Percentiles rank a stretch among this genome's conserved stretches.
phyloP scores from a whole-genome alignment of 2,329 filamentous ascomycete species.

The Hirsutella minnesotensis region DNA sequence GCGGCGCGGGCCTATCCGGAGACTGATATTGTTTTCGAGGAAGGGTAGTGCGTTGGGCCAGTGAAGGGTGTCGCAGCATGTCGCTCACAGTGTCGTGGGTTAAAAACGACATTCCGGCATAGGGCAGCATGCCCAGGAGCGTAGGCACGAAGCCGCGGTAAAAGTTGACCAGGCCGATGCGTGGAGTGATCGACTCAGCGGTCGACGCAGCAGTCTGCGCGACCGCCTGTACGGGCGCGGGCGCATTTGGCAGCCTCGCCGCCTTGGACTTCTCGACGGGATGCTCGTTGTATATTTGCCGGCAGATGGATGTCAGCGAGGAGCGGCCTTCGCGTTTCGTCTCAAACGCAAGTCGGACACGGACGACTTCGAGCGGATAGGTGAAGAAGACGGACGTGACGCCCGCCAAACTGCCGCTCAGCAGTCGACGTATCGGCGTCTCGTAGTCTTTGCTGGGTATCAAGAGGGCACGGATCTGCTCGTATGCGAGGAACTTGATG shows the following conservation, averaged over 20 bases:
- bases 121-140: constrained; percentile 87
- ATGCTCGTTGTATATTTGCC: constrained; percentile 75
- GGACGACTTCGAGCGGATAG: constrained; percentile 85
- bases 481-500: constrained; percentile 96
- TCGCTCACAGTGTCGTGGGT: constrained; percentile 89
- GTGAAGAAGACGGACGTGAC: constrained; percentile 92
- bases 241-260: constrained; percentile 14
- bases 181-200: constrained; percentile 38
- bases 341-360: constrained; percentile 89
- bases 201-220: constrained; percentile 25
- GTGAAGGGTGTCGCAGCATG: constrained; percentile 54
- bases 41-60: constrained; percentile 66
- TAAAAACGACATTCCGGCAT: constrained; percentile 90
- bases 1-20: constrained; percentile 52
- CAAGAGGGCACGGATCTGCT: constrained; percentile 74
- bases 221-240: constrained; percentile 14
- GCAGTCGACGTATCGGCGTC: constrained; percentile 63
- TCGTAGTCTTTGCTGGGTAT: constrained; percentile 66
- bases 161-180: constrained; percentile 68
- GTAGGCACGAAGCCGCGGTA: constrained; percentile 91
- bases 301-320: constrained; percentile 64
- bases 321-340: constrained; percentile 64
- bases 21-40: constrained; percentile 44
- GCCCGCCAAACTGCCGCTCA: constrained; percentile 65
- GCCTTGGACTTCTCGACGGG: constrained; percentile 25